Evolutionary conservation across 2,329 filamentous ascomycete genomes (phyloP), one percentile per base, ranked within the genome.

Genomic region (Sporothrix variecibatus): DNA sequence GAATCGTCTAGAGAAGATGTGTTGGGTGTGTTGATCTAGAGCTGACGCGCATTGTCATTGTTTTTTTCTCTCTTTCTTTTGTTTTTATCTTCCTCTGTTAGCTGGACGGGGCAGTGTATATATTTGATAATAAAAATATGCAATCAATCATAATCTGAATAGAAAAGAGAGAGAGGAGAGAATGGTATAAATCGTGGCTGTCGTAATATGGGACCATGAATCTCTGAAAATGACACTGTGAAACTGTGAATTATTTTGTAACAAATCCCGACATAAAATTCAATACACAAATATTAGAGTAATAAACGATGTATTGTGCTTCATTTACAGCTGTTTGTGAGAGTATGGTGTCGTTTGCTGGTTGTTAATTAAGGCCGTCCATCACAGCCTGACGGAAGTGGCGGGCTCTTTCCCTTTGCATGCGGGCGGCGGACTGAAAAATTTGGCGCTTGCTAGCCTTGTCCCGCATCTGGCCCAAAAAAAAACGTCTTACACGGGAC

Each of bases 61-160:
- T 3, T 38, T 23, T 64, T 40, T 26, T 73, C 67, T 73, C 67
- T 71, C 15, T 20, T 49, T 49, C 3, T 49, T 17, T 49, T 49
- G 12, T 49, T 20, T 34, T 34, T 67, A 12, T 15, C 53, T 34
- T 62, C 51, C 40, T 64, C 40, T 43, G 65, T 65, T 64, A 43
- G 20, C 65, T 38, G 67, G 71, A 40, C 26, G 62, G n/a, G 31
- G 56, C 65, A 73, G 51, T 72, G 72, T 74, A 67, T 70, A 73
- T 72, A 73, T 69, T 31, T 40, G 34, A 65, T 64, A 58, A 56
- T 56, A 12, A 58, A 58, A 67, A 65, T 58, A 65, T 26, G 31
- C 60, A 65, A 43, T 23, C 34, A 65, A 65, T 28, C 43, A 65
- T 23, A 69, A 69, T 51, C 8, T 2, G 23, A 46, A 43, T 64